These are phyloP conservation scores for Kalaharituber pfeilii DNA, from an alignment of 2,329 filamentous ascomycete species.

Conservation along the genomic window DNA sequence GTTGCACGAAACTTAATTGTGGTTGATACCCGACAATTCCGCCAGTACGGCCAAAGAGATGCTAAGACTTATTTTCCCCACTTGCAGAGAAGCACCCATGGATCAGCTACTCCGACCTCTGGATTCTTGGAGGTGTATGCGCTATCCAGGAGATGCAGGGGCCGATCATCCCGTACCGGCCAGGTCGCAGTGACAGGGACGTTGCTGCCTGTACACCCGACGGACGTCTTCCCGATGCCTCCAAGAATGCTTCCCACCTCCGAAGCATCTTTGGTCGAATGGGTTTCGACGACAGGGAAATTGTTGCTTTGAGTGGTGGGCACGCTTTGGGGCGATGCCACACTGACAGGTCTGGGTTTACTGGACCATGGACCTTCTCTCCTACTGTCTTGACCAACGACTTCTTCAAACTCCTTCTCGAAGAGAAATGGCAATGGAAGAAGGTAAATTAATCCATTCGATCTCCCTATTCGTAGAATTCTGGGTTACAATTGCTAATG, in stretches of 20 bases:
- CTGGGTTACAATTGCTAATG: neutral
- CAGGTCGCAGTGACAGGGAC: constrained; percentile 68
- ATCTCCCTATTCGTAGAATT: constrained; percentile 3
- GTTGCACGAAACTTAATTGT: neutral
- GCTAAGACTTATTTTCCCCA: constrained; percentile 14
- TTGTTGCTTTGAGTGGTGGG: constrained; percentile 72
- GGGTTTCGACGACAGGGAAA: constrained; percentile 95
- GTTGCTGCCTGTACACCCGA: constrained; percentile 77
- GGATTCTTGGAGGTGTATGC: constrained; percentile 73
- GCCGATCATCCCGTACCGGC: constrained; percentile 70
- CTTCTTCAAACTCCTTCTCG: constrained; percentile 70
- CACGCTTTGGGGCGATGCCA: constrained; percentile 56
- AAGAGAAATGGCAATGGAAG: constrained; percentile 83
- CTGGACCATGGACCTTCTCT: constrained; percentile 82
- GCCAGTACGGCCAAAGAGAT: neutral
- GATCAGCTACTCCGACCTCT: constrained; percentile 93
- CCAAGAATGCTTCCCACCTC: constrained; percentile 63
- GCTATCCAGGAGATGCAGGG: constrained; percentile 94
- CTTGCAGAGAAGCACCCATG: constrained; percentile 60
- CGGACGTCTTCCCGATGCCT: constrained; percentile 70
- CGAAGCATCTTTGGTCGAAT: constrained; percentile 88
- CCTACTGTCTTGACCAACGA: constrained; percentile 88
- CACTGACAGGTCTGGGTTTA: constrained; percentile 69
- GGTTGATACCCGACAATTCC: neutral
- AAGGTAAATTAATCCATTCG: constrained; percentile 34